Conservation (phyloP, 495 filamentous ascomycete genomes). For the Tuber magnatum region DNA sequence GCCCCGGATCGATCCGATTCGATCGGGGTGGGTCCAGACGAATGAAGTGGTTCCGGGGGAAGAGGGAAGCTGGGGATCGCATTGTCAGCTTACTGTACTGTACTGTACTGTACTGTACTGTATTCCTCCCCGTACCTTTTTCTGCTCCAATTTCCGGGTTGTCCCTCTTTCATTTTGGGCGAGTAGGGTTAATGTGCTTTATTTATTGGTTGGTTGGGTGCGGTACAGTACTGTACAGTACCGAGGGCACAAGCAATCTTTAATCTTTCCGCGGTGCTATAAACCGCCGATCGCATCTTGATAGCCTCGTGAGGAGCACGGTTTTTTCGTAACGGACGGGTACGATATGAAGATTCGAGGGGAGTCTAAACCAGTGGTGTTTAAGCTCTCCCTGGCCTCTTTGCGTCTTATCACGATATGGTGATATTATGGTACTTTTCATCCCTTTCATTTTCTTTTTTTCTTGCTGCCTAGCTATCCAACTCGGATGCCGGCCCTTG, state of each 20-base stretch:
- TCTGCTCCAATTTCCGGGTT: not conserved
- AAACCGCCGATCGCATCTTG: not conserved
- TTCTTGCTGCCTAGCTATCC: not conserved
- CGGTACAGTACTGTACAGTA: too few relatives aligned
- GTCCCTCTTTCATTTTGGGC: not conserved
- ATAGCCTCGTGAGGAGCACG: not conserved
- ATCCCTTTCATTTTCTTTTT: not conserved
- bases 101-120: not conserved
- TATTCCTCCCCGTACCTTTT: not conserved
- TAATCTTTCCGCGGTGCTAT: not conserved
- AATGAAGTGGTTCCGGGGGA: not conserved
- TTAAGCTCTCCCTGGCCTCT: not conserved
- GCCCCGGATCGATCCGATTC: not conserved
- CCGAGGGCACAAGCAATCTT: not conserved
- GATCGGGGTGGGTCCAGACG: not conserved
- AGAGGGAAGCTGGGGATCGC: not conserved
- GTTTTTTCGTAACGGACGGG: not conserved
- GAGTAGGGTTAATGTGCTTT: not conserved
- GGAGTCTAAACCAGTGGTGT: not conserved
- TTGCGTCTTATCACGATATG: not conserved
- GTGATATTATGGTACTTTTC: not conserved
- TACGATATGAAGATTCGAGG: not conserved
- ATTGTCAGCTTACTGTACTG: not conserved
- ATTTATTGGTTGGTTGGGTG: not conserved
- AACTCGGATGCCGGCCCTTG: not conserved